Conservation (phyloP, 2,329 filamentous ascomycete genomes). For the Colletotrichum incanum region DNA sequence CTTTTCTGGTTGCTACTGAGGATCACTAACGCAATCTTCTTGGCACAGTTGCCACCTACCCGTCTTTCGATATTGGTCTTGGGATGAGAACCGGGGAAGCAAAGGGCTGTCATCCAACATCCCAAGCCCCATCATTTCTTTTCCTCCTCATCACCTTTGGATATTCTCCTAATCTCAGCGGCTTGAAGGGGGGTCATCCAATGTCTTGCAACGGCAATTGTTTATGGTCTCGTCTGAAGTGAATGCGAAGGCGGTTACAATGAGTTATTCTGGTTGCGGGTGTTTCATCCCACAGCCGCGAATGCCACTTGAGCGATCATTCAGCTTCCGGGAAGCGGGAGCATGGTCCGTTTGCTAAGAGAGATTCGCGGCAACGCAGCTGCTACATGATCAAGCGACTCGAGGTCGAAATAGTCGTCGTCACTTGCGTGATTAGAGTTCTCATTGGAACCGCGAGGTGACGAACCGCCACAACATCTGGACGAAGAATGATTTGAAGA, state of each 20-base stretch:
- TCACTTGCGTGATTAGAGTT: conserved; percentile 8
- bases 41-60: conserved; percentile 26
- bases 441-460: conserved; percentile 7
- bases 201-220: conserved; percentile 32
- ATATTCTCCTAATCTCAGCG: conserved; percentile 18
- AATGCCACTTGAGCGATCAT: not conserved
- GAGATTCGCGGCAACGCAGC: not conserved
- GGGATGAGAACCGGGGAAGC: conserved; percentile 5
- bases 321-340: conserved; percentile 9
- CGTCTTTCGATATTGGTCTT: not conserved
- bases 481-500: not conserved
- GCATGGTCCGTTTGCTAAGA: conserved; percentile 2
- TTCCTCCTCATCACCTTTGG: conserved; percentile 8
- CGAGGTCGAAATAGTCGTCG: conserved; percentile 10
- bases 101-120: conserved; percentile 27
- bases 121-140: conserved; percentile 1
- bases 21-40: conserved; percentile 11
- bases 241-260: conserved; percentile 18
- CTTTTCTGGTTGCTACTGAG: not conserved
- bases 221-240: conserved; percentile 35
- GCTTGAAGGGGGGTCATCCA: conserved; percentile 23
- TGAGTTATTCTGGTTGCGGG: conserved; percentile 11
- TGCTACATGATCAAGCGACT: not conserved
- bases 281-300: conserved; percentile 29
- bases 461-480: not conserved